Base-by-base conservation (phyloP, 179 eudicot genomes). In the Beta macrorhiza region DNA sequence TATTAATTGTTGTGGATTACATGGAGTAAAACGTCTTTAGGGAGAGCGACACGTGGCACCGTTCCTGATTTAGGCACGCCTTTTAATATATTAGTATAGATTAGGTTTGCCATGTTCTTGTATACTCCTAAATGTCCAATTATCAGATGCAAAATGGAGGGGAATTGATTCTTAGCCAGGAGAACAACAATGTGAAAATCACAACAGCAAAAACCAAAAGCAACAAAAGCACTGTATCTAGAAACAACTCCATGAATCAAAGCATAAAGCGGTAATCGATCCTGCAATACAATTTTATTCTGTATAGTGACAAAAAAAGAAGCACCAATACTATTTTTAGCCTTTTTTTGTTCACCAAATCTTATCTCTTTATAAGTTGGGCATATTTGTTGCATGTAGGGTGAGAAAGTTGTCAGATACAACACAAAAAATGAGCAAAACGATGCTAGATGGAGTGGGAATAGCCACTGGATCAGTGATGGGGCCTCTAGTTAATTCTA, bases 371-470 rank as follows among this genome's bases (percentile, higher is more conserved):
- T 55, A 2, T 19, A 10, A 51, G 57, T 73, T 53, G 53, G 45
- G 20, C 6, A 58, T 17, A 45, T 13, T 44, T 68, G n/a, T 57
- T 16, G 7, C 3, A 4, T 75, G 6, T 59, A 90, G 98, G 2
- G 98, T 81, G 32, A 91, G 95, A 78, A 83, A 87, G 32, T 63
- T 95, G 74, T 92, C 98, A 0, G 86, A 85, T 80, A 85, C 86
- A 85, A 95, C 98, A 0, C 92, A 92, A 74, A 89, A 90, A 78
- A 91, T 95, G 93, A 95, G 98, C 89, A 93, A 91, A 81, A 78
- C 84, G 5, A 90, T 93, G 94, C 87, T 95, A 12, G 82, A 89
- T 77, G 98, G 93, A 52, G 89, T 93, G 19, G 98, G 97, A 22
- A 77, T 93, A 22, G 97, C 87, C 44, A 88, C 90, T 6, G 95